phyloP scores from a whole-genome alignment of 202 grass and related monocot species.

The Setaria italica region DNA sequence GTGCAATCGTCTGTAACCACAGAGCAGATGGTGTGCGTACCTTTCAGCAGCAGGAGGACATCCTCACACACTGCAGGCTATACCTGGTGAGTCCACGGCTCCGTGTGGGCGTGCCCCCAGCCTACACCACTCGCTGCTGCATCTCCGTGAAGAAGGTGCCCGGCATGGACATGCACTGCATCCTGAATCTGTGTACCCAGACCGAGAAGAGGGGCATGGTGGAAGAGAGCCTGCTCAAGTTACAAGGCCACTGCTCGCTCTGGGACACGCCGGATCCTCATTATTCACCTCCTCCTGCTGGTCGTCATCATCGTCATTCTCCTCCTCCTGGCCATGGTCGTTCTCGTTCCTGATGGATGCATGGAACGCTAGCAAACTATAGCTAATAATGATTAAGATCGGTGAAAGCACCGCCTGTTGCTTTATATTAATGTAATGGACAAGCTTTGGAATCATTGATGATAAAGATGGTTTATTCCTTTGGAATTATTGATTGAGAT shows the following conservation, averaged over 20 bases:
- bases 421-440: too few relatives aligned
- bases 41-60: background rate
- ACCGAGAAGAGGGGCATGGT: background rate
- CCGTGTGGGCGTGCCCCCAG: background rate
- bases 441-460: too few relatives aligned
- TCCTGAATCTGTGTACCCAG: background rate
- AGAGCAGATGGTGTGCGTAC: background rate
- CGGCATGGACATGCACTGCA: background rate
- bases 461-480: background rate
- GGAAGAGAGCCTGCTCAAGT: too few relatives aligned
- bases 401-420: too few relatives aligned
- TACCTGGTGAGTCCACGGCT: background rate
- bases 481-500: background rate
- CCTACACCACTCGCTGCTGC: background rate
- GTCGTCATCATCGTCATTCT: background rate
- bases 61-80: background rate
- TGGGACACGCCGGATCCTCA: too few relatives aligned
- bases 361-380: too few relatives aligned
- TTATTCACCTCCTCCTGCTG: background rate
- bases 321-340: too few relatives aligned
- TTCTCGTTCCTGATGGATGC: too few relatives aligned
- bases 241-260: too few relatives aligned
- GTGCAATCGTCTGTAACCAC: background rate
- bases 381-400: too few relatives aligned
- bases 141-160: background rate